Evolutionary conservation across 306 rosid genomes (phyloP).

Genomic region (Sindora glabra): DNA sequence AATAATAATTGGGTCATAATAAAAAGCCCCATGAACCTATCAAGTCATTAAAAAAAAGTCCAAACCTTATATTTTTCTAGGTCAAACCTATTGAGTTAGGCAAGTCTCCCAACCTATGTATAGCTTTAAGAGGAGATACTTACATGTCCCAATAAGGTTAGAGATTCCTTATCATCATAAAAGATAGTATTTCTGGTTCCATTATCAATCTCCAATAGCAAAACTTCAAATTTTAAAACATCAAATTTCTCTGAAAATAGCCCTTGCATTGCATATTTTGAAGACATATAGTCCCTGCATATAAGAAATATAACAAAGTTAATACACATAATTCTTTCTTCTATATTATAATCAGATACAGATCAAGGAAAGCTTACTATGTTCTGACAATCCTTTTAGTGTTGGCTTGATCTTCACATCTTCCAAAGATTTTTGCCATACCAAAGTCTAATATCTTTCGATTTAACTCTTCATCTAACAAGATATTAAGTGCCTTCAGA

Average conservation of each 20-base stretch:
- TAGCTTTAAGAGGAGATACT: neutral
- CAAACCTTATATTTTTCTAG: no score
- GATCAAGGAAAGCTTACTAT: neutral
- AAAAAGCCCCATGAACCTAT: no score
- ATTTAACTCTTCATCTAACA: neutral
- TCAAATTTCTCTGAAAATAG: conserved; percentile 26
- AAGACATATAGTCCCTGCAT: conserved; percentile 28
- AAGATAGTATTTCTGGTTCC: conserved; percentile 32
- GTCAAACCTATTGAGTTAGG: no score
- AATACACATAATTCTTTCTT: neutral
- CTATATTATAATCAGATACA: neutral
- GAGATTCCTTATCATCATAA: conserved; percentile 11
- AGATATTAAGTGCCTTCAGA: neutral
- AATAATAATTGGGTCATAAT: no score
- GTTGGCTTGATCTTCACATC: neutral
- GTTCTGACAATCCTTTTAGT: neutral
- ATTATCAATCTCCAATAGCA: conserved; percentile 22
- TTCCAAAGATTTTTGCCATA: neutral
- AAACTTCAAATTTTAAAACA: conserved; percentile 20
- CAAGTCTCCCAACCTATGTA: no score
- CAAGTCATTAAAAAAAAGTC: no score
- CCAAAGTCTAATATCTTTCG: neutral
- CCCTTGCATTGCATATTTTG: conserved; percentile 28
- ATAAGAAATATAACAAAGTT: neutral
- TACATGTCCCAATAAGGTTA: conserved; percentile 30